phyloP scores from a whole-genome alignment of 2,329 filamentous ascomycete species.

The Parafenestella ontariensis region DNA sequence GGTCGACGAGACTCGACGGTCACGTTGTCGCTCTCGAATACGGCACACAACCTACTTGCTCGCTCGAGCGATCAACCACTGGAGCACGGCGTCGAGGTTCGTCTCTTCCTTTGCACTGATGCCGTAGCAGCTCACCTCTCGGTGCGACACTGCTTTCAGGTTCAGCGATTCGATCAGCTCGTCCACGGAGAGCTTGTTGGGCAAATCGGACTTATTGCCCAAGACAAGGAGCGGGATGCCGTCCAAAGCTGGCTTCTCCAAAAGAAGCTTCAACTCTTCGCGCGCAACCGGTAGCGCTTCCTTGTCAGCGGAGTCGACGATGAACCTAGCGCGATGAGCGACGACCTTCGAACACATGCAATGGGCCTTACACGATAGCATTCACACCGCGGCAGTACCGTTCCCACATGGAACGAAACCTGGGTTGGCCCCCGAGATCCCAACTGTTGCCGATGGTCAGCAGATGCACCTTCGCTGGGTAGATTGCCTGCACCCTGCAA shows the following conservation, averaged over 20 bases:
- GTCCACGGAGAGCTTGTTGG: slow-evolving; percentile 89
- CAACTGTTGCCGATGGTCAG: slow-evolving; percentile 65
- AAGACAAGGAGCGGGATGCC: slow-evolving; percentile 93
- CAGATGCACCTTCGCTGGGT: slow-evolving; percentile 37
- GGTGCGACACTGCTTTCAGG: slow-evolving; percentile 84
- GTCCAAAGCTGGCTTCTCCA: slow-evolving; percentile 82
- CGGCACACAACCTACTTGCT: slow-evolving; percentile 50
- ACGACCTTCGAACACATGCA: slow-evolving; percentile 16
- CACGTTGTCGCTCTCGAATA: slow-evolving; percentile 30
- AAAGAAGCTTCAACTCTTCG: slow-evolving; percentile 89
- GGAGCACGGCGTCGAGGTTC: slow-evolving; percentile 94
- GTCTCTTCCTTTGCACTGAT: slow-evolving; percentile 99
- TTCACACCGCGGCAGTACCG: slow-evolving; percentile 97
- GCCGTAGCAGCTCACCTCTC: slow-evolving; percentile 97
- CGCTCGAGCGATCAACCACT: slow-evolving; percentile 93
- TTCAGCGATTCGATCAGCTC: slow-evolving; percentile 93
- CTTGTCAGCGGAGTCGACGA: slow-evolving; percentile 92
- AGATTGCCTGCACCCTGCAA: slow-evolving; percentile 40
- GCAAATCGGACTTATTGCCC: slow-evolving; percentile 95
- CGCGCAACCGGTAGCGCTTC: slow-evolving; percentile 81
- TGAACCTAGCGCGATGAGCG: slow-evolving; percentile 68
- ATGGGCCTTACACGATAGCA: slow-evolving; percentile 77
- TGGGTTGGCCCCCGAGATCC: slow-evolving; percentile 96
- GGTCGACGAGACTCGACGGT: slow-evolving; percentile 23
- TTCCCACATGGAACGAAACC: slow-evolving; percentile 99